A percentile compares a stretch with the other conserved stretches of the same genome.
phyloP scores from a whole-genome alignment of 2,329 filamentous ascomycete species.

The Apiospora malaysiana region DNA sequence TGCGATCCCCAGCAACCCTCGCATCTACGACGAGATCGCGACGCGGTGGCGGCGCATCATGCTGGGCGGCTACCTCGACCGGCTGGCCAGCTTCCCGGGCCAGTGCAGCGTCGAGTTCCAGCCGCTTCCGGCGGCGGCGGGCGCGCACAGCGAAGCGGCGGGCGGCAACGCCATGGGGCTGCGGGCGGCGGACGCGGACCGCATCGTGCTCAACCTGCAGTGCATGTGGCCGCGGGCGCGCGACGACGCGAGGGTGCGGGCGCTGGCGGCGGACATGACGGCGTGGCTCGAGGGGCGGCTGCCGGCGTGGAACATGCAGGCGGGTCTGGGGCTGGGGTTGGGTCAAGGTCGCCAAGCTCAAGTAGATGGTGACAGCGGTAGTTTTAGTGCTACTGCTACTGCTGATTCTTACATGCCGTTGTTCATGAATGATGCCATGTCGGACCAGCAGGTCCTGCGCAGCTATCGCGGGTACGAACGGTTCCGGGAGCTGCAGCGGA shows the following conservation, averaged over 20 bases:
- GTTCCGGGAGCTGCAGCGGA: slow-evolving; percentile 12
- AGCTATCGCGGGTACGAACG: background rate
- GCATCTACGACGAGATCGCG: slow-evolving; percentile 43
- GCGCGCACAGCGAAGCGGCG: slow-evolving; percentile 28
- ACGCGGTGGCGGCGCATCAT: slow-evolving; percentile 37
- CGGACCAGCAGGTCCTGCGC: background rate
- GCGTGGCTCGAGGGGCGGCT: background rate
- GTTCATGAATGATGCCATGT: slow-evolving; percentile 14
- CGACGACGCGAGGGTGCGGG: background rate
- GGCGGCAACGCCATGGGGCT: slow-evolving; percentile 38
- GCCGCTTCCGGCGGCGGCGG: slow-evolving; percentile 37
- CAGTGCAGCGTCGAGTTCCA: slow-evolving; percentile 42
- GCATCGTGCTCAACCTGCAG: slow-evolving; percentile 35
- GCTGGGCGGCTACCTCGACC: slow-evolving; percentile 32
- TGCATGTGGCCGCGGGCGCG: slow-evolving; percentile 30
- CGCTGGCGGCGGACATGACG: background rate
- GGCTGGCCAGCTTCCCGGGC: slow-evolving; percentile 28
- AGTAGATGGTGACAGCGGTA: background rate
- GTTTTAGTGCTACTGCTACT: background rate
- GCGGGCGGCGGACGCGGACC: slow-evolving; percentile 29
- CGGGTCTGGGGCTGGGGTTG: background rate
- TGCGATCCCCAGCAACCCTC: slow-evolving; percentile 29
- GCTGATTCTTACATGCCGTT: background rate
- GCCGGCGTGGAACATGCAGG: background rate
- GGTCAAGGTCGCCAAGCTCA: background rate